Evolutionary conservation across 2,329 filamentous ascomycete genomes (phyloP).

Genomic region (Plectosphaerella cucumerina): DNA sequence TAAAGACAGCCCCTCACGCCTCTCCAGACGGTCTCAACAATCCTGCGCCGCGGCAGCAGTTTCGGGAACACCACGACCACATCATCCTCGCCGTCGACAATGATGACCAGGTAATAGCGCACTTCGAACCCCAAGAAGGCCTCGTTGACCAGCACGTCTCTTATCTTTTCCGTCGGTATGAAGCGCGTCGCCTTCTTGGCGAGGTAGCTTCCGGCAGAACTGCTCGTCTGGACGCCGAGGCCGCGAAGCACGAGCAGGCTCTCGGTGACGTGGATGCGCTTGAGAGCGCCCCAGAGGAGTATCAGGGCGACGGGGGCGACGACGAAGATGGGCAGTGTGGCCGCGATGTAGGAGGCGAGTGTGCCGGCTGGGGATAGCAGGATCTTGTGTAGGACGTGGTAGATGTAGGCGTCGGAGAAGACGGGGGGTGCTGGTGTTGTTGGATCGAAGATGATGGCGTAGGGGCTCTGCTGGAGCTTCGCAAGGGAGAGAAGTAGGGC

Average conservation of each 20-base stretch:
- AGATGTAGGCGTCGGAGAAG: slow-evolving; percentile 13
- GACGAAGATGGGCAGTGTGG: slow-evolving; percentile 30
- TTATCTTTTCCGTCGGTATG: slow-evolving; percentile 88
- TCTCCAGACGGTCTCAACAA: slow-evolving; percentile 88
- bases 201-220: slow-evolving; percentile 65
- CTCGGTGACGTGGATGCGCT: slow-evolving; percentile 61
- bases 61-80: slow-evolving; percentile 93
- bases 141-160: slow-evolving; percentile 92
- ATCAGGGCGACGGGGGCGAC: slow-evolving; percentile 31
- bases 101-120: slow-evolving; percentile 80
- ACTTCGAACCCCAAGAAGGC: slow-evolving; percentile 92
- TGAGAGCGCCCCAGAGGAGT: slow-evolving; percentile 39
- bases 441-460: slow-evolving; percentile 15
- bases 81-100: slow-evolving; percentile 83
- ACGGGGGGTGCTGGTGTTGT: neutral
- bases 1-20: slow-evolving; percentile 80
- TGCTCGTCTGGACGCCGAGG: slow-evolving; percentile 84
- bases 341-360: slow-evolving; percentile 25
- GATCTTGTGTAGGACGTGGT: slow-evolving; percentile 19
- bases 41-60: slow-evolving; percentile 66
- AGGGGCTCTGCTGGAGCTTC: slow-evolving; percentile 34
- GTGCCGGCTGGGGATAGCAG: slow-evolving; percentile 25
- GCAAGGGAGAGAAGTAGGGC: slow-evolving; percentile 40
- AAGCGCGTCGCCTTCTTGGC: slow-evolving; percentile 44
- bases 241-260: slow-evolving; percentile 84